Evolutionary conservation across 2,329 filamentous ascomycete species (phyloP), one percentile per base, ranked within the genome.

Genomic region (Beauveria pseudobassiana): DNA sequence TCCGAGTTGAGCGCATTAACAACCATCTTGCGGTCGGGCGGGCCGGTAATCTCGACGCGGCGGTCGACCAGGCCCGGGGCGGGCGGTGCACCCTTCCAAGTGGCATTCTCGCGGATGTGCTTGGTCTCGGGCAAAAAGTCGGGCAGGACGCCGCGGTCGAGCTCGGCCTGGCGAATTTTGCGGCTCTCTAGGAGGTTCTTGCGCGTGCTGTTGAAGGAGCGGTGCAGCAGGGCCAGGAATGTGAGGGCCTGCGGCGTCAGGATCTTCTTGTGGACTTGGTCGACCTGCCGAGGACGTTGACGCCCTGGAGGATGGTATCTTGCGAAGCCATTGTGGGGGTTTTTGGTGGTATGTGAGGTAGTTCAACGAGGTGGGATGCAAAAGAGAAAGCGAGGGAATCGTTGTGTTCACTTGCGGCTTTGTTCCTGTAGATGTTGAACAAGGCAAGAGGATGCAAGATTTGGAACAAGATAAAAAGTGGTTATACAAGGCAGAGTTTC

Each of bases 21-120:
- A 53, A 98, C 92, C 95, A 99, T 99, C 84, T 98, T 99, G 68
- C 95, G 85, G 77, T 98, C 95, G 7, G 93, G 97, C 1, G 95
- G 95, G 9, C 95, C 95, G 5, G 95, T 99, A 72, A 98, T 99
- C 81, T 99, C 95, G 38, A 97, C 90, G 64, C 95, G 87, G 67
- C 95, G 88, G 79, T 99, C 95, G 50, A 96, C 87, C 61, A 98
- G 84, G 63, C 95, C 95, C 0, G 95, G 93, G 8, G 93, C 95
- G 20, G 95, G 95, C 57, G 89, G 85, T 49, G 95, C 92, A 65
- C 91, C 95, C 79, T 86, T 95, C 95, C 95, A 99, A 69, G 92
- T 87, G 74, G 90, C 85, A 76, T 96, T 90, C 70, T 98, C 93
- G 70, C 95, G 91, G 75, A 99, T 93, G 79, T 95, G 89, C 79